phyloP scores from a whole-genome alignment of 2,329 filamentous ascomycete species.

The Arthrobotrys conoides region DNA sequence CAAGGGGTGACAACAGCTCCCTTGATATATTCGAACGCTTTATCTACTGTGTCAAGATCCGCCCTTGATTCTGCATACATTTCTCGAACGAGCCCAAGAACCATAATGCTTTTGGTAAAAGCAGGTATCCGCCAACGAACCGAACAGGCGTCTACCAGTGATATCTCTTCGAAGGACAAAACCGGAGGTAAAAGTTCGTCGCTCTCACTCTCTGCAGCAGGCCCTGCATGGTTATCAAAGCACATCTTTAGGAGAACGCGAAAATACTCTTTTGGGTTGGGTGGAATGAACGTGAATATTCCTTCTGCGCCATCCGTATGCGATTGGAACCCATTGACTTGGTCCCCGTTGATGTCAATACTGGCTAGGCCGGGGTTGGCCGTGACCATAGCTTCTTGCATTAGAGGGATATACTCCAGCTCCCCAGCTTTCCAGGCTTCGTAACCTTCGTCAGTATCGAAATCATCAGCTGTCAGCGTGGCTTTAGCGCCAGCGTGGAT shows the following conservation, averaged over 20 bases:
- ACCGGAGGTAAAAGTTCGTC: constrained; percentile 70
- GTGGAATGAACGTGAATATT: constrained; percentile 89
- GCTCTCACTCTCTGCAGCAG: constrained; percentile 63
- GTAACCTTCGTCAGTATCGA: constrained; percentile 89
- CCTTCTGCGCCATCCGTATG: constrained; percentile 71
- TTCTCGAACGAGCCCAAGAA: constrained; percentile 86
- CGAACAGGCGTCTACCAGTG: constrained; percentile 86
- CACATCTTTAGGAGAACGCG: constrained; percentile 63
- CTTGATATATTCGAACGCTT: constrained; percentile 86
- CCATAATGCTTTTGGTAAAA: constrained; percentile 82
- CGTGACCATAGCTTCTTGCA: constrained; percentile 87
- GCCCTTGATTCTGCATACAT: constrained; percentile 90
- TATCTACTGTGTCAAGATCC: constrained; percentile 83
- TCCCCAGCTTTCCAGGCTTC: constrained; percentile 93
- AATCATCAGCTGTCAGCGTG: constrained; percentile 86
- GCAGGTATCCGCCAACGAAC: constrained; percentile 90
- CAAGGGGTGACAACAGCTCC: constrained; percentile 68
- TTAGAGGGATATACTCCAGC: constrained; percentile 85
- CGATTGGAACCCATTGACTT: constrained; percentile 65
- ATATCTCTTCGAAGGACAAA: constrained; percentile 80
- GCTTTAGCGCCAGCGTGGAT: constrained; percentile 72
- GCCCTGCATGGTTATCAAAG: constrained; percentile 66
- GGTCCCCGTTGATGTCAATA: constrained; percentile 73
- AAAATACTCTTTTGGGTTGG: constrained; percentile 85
- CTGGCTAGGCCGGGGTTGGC: constrained; percentile 69